A percentile compares a stretch with the other conserved stretches of the same genome.
phyloP scores from a whole-genome alignment of 176 grass and related monocot genomes.

The Leersia perrieri region DNA sequence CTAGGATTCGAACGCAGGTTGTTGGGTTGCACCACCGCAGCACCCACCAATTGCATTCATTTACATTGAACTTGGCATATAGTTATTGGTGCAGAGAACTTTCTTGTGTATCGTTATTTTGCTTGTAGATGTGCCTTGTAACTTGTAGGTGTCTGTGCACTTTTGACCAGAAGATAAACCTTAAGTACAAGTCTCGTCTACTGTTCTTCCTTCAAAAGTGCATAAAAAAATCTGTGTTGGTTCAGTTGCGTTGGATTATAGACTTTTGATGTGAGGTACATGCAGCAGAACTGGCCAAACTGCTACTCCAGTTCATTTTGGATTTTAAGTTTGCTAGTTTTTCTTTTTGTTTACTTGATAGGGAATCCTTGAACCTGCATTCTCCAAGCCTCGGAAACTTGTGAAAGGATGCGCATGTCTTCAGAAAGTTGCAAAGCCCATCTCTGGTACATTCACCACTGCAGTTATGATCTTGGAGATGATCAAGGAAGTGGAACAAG shows the following conservation, averaged over 20 bases:
- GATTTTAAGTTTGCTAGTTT: slow-evolving; percentile 18
- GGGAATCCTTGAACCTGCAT: slow-evolving; percentile 52
- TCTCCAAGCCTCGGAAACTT: slow-evolving; percentile 34
- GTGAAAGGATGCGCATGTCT: slow-evolving; percentile 33
- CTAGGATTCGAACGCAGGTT: too few species aligned
- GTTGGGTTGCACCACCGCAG: too few species aligned
- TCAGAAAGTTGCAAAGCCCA: slow-evolving; percentile 14
- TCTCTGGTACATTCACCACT: slow-evolving; percentile 39
- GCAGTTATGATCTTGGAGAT: slow-evolving; percentile 27
- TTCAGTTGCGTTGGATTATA: not conserved
- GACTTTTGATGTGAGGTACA: not conserved
- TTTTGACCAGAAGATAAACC: not conserved
- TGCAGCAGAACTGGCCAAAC: not conserved
- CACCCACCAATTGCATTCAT: not conserved
- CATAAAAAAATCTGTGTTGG: not conserved
- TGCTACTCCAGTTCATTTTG: not conserved
- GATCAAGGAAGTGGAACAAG: slow-evolving; percentile 61
- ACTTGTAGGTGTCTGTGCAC: not conserved
- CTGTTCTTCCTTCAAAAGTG: not conserved
- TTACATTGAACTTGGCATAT: not conserved
- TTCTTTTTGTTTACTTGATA: slow-evolving; percentile 9
- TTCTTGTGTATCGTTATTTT: not conserved
- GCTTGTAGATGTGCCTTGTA: not conserved
- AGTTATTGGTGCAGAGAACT: not conserved
- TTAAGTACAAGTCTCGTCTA: not conserved